Base-by-base conservation (phyloP, 2,329 filamentous ascomycete species). In the Dactylonectria macrodidyma region DNA sequence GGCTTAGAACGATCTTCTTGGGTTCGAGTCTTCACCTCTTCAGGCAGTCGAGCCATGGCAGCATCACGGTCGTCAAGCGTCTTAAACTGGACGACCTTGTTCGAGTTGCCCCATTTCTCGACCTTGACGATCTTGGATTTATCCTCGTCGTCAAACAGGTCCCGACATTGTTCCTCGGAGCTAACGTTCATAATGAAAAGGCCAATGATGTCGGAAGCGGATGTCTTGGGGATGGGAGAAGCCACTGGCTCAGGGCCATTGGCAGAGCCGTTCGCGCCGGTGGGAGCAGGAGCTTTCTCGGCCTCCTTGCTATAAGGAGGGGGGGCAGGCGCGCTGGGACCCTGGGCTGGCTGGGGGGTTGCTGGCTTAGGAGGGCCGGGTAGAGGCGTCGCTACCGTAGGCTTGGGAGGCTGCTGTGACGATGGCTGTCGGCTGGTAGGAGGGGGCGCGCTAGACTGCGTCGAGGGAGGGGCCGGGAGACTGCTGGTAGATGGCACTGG, bases 181-280 rank as follows among this genome's bases (percentile, higher is more conserved):
- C 91, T 93, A 24, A 95, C 91, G 76, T 95, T 95, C 84, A 93
- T 93, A 68, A 99, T 91, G 81, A 98, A 99, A 22, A 99, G 88
- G 56, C 93, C 95, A 76, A 94, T 92, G 73, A 92, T 94, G 73
- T 88, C 90, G 76, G 94, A 88, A 19, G 87, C 83, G 51, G 85
- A 78, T 41, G 83, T 88, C 78, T 93, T 92, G 33, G 87, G 83
- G 7, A 88, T 87, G 16, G 89, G 87, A 2, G 89, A 89, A n/a
- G 86, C 81, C 3, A 84, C 81, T 12, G 87, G 82, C 52, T 90
- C 88, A 5, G 86, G 80, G 12, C 82, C 84, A 65, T 86, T 85
- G 5, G 84, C 79, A 14, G 87, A 85, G 66, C 89, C 88, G 66
- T 91, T 91, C 4, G 87, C 78, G 7, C 84, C 78, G 16, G 83